Base-by-base conservation (phyloP, 495 filamentous ascomycete genomes). In the Neurospora tetrasperma region DNA sequence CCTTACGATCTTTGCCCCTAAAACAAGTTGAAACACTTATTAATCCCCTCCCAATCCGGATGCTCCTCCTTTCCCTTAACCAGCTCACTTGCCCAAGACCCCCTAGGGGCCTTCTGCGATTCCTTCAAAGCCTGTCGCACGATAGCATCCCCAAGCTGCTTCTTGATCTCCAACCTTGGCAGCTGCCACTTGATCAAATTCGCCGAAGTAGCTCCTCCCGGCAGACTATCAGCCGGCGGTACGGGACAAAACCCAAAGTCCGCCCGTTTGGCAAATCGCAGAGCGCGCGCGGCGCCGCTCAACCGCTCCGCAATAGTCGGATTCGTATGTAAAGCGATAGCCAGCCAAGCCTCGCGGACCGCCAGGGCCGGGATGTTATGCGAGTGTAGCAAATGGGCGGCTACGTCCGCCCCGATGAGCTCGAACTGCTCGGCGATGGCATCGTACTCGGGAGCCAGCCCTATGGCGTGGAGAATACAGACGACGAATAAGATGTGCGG, bases 381-480 rank as follows among this genome's bases (percentile, higher is more conserved):
- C 4, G 48, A 1, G 1, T 74, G 72, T 14, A 87, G 77, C n/a
- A 79, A 41, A 1, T 72, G 69, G 0, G 74, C 79, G 4, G 84
- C 83, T 9, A 80, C 82, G 71, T 86, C 85, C 14, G 80, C 85
- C 27, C 82, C 83, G 27, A 82, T 81, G 73, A 86, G 76, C 72
- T 87, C 85, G 74, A 87, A 87, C 8, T 84, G 81, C 62, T 85
- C 80, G 0, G 82, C 74, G 2, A 76, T 62, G 31, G 75, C 72
- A 75, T 86, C 78, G 70, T 80, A 74, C n/a, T 73, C 71, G n/a
- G 39, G n/a, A 0, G 79, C 77, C 14, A 79, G 80, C 27, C 85
- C 84, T 44, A 86, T 76, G 73, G 85, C 85, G 77, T 87, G 85
- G 23, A 84, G 78, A 73, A 86, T 80, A 75, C 80, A 83, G 1